phyloP scores from a whole-genome alignment of 2,329 filamentous ascomycete species.

The Corniculantispora saksenae region DNA sequence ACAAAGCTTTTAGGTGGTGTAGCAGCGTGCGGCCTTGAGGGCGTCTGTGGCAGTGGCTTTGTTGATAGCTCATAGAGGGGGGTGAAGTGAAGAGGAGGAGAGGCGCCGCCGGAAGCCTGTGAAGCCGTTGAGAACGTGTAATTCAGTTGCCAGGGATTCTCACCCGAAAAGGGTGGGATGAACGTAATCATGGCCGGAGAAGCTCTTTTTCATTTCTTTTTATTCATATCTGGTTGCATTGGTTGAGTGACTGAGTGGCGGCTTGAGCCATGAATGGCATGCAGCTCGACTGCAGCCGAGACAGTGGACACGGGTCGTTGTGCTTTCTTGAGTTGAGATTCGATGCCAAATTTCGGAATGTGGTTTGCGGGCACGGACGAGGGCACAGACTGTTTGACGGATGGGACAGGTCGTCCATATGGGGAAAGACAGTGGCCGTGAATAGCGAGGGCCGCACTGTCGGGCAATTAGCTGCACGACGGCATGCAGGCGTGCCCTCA shows the following conservation, averaged over 20 bases:
- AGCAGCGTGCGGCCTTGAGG: background rate
- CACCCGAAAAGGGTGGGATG: background rate
- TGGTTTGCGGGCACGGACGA: conserved; percentile 13
- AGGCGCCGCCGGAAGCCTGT: background rate
- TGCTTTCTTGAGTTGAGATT: conserved; percentile 3
- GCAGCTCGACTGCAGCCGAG: conserved; percentile 15
- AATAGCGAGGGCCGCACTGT: background rate
- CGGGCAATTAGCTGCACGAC: background rate
- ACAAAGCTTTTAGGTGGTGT: background rate
- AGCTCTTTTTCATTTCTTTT: background rate
- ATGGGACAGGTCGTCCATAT: background rate
- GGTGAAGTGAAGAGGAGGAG: background rate
- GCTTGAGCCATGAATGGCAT: background rate
- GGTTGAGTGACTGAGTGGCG: background rate
- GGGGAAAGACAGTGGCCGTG: background rate
- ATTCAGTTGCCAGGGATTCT: background rate
- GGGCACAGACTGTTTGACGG: conserved; percentile 16
- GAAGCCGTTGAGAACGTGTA: background rate
- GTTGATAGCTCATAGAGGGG: conserved; percentile 16
- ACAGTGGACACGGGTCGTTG: conserved; percentile 6
- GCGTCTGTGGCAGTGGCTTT: background rate
- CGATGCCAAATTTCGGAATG: conserved; percentile 15
- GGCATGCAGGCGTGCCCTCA: too few relatives aligned
- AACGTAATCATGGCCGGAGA: background rate
- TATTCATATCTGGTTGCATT: too few relatives aligned